Percentiles rank a stretch among this genome's conserved stretches.
phyloP scores from a whole-genome alignment of 108 stramenopile species.

The Craspedostauros australis region DNA sequence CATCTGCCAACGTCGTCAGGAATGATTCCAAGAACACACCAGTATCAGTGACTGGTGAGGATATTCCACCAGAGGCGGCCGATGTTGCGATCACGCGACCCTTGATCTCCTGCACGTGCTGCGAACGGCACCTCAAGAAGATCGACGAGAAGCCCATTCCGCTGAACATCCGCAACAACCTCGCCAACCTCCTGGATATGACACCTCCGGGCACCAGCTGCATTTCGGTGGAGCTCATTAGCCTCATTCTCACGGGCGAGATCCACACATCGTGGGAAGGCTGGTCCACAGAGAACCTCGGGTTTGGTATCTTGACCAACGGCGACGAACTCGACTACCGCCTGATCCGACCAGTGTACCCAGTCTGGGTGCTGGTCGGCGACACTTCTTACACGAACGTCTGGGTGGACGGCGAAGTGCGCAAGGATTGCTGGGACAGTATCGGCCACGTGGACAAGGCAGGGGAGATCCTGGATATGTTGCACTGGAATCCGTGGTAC shows the following conservation, averaged over 20 bases:
- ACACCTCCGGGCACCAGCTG: conserved; percentile 46
- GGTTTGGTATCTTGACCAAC: conserved; percentile 52
- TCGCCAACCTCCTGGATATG: conserved; percentile 11
- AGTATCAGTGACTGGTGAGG: background rate
- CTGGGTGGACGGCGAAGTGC: conserved; percentile 26
- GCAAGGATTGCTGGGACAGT: conserved; percentile 8
- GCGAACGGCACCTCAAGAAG: conserved; percentile 17
- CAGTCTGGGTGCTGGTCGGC: conserved; percentile 67
- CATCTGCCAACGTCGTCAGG: background rate
- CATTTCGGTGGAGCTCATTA: conserved; percentile 46
- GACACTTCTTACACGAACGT: conserved; percentile 56
- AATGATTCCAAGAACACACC: conserved; percentile 10
- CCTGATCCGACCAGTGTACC: conserved; percentile 47
- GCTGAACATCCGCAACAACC: conserved; percentile 8
- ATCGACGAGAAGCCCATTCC: conserved; percentile 10
- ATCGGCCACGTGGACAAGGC: conserved; percentile 33
- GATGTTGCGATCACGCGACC: conserved; percentile 2
- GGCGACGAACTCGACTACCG: conserved; percentile 14
- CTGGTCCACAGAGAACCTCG: conserved; percentile 56
- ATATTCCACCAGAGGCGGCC: conserved; percentile 1
- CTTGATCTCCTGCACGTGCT: conserved; percentile 37
- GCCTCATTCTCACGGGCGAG: conserved; percentile 62
- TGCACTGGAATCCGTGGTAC: conserved; percentile 72
- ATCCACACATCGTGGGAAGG: conserved; percentile 28
- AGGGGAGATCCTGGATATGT: conserved; percentile 33